Percentiles rank a stretch among this genome's conserved stretches.
Conservation (phyloP, 306 rosid species). For the Fragaria iinumae region DNA sequence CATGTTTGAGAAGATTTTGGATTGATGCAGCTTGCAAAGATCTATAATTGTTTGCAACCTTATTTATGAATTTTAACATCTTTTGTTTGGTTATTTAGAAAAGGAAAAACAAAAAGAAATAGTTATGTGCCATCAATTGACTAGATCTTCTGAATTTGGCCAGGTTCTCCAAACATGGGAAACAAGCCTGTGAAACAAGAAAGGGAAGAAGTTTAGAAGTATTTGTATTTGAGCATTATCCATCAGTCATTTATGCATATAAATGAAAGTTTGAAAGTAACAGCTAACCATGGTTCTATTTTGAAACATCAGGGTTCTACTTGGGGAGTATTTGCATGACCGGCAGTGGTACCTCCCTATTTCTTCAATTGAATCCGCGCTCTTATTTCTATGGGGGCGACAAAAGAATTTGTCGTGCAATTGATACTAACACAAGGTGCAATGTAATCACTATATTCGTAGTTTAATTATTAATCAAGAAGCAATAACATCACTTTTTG, state of each 20-base stretch:
- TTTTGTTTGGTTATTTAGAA: background rate
- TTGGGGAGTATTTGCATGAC: no score
- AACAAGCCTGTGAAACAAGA: constrained; percentile 54
- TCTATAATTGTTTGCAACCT: background rate
- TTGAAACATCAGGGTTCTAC: no score
- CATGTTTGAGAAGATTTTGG: background rate
- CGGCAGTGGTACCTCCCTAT: no score
- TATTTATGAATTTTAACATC: background rate
- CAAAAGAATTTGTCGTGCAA: background rate
- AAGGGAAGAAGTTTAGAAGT: constrained; percentile 25
- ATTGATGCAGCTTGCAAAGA: background rate
- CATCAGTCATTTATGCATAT: no score
- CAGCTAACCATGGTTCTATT: no score
- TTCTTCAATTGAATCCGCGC: background rate
- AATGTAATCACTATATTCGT: no score
- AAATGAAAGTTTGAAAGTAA: no score
- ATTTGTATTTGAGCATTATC: no score
- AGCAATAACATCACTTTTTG: background rate
- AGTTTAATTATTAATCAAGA: no score
- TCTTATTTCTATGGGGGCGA: background rate
- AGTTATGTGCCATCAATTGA: background rate
- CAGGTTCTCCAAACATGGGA: constrained; percentile 49
- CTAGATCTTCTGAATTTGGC: constrained; percentile 1
- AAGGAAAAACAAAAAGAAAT: no score
- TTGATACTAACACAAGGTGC: no score